A percentile compares a stretch with the other conserved stretches of the same genome.
These are phyloP conservation scores for Carex myosuroides DNA, from an alignment of 176 grass and related monocot species.

Conservation along the genomic window DNA sequence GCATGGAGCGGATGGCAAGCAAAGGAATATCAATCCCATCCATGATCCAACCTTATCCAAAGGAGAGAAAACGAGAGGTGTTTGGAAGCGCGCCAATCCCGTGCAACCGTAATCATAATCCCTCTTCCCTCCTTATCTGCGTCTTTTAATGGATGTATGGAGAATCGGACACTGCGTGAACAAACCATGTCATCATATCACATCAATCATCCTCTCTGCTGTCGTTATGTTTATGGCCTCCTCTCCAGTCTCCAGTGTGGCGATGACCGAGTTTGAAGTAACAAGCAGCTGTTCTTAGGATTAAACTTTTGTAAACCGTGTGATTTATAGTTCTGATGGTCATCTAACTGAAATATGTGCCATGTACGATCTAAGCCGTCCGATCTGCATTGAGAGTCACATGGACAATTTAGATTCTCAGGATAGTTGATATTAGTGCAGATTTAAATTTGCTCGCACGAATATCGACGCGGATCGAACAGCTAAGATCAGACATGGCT, in stretches of 20 bases:
- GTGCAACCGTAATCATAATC: neutral
- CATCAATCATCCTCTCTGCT: neutral
- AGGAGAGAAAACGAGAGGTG: neutral
- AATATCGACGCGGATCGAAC: no score
- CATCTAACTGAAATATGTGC: no score
- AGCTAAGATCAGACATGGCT: no score
- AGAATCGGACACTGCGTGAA: neutral
- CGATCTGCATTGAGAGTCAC: no score
- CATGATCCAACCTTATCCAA: constrained; percentile 8
- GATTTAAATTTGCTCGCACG: no score
- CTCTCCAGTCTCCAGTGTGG: neutral
- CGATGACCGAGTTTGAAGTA: no score
- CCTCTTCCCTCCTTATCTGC: neutral
- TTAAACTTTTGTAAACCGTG: no score
- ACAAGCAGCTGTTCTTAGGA: no score
- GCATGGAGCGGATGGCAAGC: neutral
- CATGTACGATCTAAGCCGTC: no score
- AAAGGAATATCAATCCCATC: neutral
- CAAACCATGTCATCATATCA: neutral
- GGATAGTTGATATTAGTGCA: no score
- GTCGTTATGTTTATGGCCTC: neutral
- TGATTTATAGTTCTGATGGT: no score
- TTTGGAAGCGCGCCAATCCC: constrained; percentile 19
- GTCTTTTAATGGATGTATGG: neutral
- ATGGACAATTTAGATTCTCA: no score